Percentiles rank a stretch among this genome's conserved stretches.
Evolutionary conservation across 768 basidiomycete genomes (phyloP).

Genomic region (Dioszegia crocea): DNA sequence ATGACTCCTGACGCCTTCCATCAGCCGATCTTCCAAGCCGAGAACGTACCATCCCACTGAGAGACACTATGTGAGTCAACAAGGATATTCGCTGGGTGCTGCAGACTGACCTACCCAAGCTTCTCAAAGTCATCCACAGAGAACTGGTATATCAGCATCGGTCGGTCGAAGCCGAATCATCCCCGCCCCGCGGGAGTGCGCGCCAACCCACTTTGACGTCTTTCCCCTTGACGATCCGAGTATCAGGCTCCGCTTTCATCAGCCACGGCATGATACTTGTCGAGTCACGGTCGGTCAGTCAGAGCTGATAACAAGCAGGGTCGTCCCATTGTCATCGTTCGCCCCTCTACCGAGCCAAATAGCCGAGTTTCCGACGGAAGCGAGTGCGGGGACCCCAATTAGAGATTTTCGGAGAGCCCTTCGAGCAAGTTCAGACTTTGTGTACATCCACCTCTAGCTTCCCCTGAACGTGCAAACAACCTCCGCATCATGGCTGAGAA

Average conservation of each 20-base stretch:
- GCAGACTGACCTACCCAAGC: conserved; percentile 30
- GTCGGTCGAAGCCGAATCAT: too few species aligned
- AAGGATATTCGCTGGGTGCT: neutral
- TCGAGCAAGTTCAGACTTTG: neutral
- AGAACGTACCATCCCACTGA: conserved; percentile 44
- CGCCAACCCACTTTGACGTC: conserved; percentile 47
- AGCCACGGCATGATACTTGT: conserved; percentile 50
- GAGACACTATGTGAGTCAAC: conserved; percentile 17
- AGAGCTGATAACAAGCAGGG: too few species aligned
- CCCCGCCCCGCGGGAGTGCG: neutral
- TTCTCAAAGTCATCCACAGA: conserved; percentile 49
- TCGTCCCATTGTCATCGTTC: too few species aligned
- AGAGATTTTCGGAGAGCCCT: neutral
- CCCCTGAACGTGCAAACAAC: neutral
- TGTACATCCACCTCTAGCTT: neutral
- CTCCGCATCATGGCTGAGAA: conserved; percentile 10
- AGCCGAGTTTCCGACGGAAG: conserved; percentile 17
- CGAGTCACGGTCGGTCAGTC: too few species aligned
- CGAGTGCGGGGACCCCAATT: neutral
- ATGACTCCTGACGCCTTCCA: conserved; percentile 45
- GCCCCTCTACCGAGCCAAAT: neutral
- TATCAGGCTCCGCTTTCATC: conserved; percentile 51
- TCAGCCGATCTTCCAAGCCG: neutral
- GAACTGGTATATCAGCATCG: conserved; percentile 31
- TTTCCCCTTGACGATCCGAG: conserved; percentile 48